phyloP scores from a whole-genome alignment of 768 basidiomycete genomes.

The Phlegmacium glaucopus region DNA sequence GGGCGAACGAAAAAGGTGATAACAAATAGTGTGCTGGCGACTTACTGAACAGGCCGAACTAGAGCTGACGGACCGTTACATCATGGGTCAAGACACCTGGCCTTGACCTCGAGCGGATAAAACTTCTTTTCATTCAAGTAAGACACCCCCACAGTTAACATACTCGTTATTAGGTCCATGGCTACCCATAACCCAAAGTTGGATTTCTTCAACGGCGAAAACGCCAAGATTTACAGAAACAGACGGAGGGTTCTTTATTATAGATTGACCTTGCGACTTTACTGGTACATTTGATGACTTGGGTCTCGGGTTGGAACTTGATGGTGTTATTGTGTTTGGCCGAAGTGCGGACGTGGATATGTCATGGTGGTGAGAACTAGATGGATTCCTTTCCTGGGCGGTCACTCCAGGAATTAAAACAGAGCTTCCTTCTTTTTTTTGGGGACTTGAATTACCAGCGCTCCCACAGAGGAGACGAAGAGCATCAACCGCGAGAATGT shows the following conservation, averaged over 20 bases:
- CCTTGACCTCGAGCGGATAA: not conserved
- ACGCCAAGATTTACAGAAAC: slow-evolving; percentile 46
- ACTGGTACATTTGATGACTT: not conserved
- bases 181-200: slow-evolving; percentile 73
- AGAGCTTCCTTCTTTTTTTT: not conserved
- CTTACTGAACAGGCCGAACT: no score
- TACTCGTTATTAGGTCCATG: slow-evolving; percentile 62
- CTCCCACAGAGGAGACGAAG: not conserved
- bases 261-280: not conserved
- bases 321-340: not conserved
- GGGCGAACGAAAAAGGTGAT: no score
- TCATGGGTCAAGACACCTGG: no score
- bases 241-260: slow-evolving; percentile 10
- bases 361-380: no score
- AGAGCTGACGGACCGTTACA: no score
- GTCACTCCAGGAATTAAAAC: not conserved
- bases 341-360: no score
- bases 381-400: not conserved
- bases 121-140: slow-evolving; percentile 10
- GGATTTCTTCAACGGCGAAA: slow-evolving; percentile 52
- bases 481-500: slow-evolving; percentile 27
- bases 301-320: not conserved
- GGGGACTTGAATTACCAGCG: not conserved
- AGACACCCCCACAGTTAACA: slow-evolving; percentile 40
- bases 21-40: no score